Evolutionary conservation across 495 filamentous ascomycete species (phyloP).

Genomic region (Rhypophila decipiens): DNA sequence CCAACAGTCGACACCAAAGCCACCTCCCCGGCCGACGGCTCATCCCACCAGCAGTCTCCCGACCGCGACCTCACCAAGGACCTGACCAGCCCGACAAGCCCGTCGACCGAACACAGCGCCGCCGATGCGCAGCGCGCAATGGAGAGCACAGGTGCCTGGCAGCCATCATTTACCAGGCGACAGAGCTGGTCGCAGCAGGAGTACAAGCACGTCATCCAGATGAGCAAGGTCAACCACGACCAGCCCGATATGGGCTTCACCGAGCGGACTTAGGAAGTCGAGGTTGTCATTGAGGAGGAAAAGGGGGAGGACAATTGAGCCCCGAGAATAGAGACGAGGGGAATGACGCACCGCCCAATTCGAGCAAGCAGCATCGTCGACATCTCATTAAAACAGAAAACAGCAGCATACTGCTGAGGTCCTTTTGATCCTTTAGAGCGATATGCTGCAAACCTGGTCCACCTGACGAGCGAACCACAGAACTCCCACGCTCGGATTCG

Average conservation of each 20-base stretch:
- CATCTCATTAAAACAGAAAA: no score
- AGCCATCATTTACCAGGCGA: conserved; percentile 33
- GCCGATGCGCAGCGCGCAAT: conserved; percentile 31
- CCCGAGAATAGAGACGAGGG: no score
- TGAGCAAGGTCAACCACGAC: conserved; percentile 18
- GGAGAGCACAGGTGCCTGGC: conserved; percentile 31
- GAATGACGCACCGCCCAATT: no score
- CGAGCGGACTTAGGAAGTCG: conserved; percentile 18
- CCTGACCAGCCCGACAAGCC: conserved; percentile 1
- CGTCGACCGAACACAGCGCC: conserved; percentile 12
- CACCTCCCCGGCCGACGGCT: not conserved
- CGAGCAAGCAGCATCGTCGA: no score
- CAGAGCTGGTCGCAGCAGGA: conserved; percentile 44
- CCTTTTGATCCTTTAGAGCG: no score
- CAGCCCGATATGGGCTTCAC: conserved; percentile 25
- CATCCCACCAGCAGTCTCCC: not conserved
- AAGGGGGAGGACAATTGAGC: no score
- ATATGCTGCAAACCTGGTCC: no score
- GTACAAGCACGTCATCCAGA: conserved; percentile 36
- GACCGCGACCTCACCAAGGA: conserved; percentile 7
- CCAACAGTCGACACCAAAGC: not conserved
- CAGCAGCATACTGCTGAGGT: no score
- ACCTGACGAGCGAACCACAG: no score
- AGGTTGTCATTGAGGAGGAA: no score
- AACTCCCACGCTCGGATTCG: no score